Conservation (phyloP, 192 early-diverging fungal genomes). For the Thamnidium elegans region DNA sequence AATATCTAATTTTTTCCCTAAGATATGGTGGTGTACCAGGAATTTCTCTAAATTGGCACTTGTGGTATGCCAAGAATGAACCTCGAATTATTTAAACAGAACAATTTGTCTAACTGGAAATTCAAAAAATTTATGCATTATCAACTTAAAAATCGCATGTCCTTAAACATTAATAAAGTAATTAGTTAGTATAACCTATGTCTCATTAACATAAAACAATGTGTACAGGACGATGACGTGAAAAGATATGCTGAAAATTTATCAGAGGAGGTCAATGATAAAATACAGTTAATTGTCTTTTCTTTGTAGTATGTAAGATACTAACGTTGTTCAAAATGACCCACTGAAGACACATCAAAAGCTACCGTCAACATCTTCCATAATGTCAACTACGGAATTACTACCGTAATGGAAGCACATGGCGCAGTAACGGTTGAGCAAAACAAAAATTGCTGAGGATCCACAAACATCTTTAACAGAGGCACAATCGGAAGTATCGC, state of each 20-base stretch:
- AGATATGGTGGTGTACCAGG: too few relatives aligned
- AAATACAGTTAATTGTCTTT: slow-evolving; percentile 5
- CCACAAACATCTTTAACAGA: slow-evolving; percentile 10
- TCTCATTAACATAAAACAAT: slow-evolving; percentile 9
- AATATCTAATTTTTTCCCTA: too few relatives aligned
- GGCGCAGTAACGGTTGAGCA: slow-evolving; percentile 3
- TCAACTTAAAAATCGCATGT: slow-evolving; percentile 6
- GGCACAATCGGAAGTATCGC: slow-evolving; percentile 8
- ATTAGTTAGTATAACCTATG: slow-evolving; percentile 9
- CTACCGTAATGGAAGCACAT: slow-evolving; percentile 9
- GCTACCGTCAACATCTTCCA: slow-evolving; percentile 6
- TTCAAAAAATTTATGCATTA: slow-evolving; percentile 9
- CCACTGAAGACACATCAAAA: slow-evolving; percentile 3
- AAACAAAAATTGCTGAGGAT: slow-evolving; percentile 6
- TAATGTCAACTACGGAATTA: slow-evolving; percentile 8
- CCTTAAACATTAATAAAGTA: slow-evolving; percentile 7
- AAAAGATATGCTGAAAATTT: slow-evolving; percentile 4
- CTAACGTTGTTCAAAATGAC: slow-evolving; percentile 8
- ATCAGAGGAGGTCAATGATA: slow-evolving; percentile 4
- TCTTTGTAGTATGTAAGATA: slow-evolving; percentile 9
- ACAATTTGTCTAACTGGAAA: slow-evolving; percentile 5
- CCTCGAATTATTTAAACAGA: neutral
- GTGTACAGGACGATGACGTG: slow-evolving; percentile 4
- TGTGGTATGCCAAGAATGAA: too few relatives aligned
- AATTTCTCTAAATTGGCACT: too few relatives aligned